Evolutionary conservation across 2,329 filamentous ascomycete species (phyloP), one percentile per base, ranked within the genome.

Genomic region (Domatiomyces catenatus): DNA sequence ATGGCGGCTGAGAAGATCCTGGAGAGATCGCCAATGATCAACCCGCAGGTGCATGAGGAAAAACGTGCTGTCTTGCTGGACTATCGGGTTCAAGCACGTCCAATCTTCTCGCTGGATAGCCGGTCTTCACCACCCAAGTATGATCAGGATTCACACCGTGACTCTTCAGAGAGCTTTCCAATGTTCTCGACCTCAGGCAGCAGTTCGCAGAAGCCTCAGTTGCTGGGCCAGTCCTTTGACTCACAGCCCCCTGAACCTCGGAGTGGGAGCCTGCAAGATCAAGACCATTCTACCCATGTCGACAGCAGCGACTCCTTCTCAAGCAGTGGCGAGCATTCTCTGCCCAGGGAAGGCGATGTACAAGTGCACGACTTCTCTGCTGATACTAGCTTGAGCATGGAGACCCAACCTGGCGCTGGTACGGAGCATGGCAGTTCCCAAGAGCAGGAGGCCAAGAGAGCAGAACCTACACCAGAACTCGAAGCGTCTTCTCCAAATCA

Each of bases 141-240:
- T 51, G 56, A 64, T 49, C 57, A 59, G 56, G 67, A 67, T 58
- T 72, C 54, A 60, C 71, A 75, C 36, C 75, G 77, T 57, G 72
- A 79, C 56, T 81, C 77, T 20, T 71, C 73, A 5, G 78, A 81
- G 54, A 81, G 77, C 61, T 80, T 81, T 56, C 68, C 72, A 19
- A 80, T 81, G 73, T 79, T 81, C 55, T 79, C 76, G 42, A 74
- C 75, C n/a, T 78, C 77, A 8, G 75, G 75, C 1, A 75, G 75
- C 54, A 71, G 71, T 52, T 81, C 77, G 5, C 69, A 75, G 48
- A 69, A 66, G 48, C 70, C 69, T 5, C 70, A 71, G 49, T 80
- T 75, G 3, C 65, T 75, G 32, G 72, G 71, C 18, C 71, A 69
- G 24, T 78, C 76, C 0, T 72, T 74, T 42, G 68, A 61, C 15